Base-by-base conservation (phyloP, 345 rosid species). In the Lumnitzera littorea region DNA sequence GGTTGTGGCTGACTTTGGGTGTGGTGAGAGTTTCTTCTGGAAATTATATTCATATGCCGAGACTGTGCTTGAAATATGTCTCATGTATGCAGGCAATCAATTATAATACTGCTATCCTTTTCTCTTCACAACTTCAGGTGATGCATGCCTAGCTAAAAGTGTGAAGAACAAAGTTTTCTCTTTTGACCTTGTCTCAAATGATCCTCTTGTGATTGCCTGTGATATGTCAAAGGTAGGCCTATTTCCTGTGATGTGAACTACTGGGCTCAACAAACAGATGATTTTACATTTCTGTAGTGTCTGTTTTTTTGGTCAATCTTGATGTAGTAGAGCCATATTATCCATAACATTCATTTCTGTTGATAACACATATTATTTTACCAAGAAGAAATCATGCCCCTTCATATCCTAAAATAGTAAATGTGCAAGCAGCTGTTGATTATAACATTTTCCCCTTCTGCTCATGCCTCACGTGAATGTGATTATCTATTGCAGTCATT, bases 1-100 rank as follows among this genome's bases (percentile, higher is more conserved):
- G 64, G 74, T 80, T 13, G 91, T 94, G n/a, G 95, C 99, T 62
- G 99, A 94, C 84, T 94, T 94, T 70, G 99, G 99, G 29, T 94
- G 99, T 62, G 97, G 97, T 94, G 67, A 89, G 87, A 31, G 56
- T 36, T 36, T 4, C 7, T 5, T 36, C 9, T 9, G 11, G 11
- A 53, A 6, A 63, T 24, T 13, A 63, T 52, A 16, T 58, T 53
- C 15, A 17, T 13, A 50, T 66, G 46, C 15, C 17, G 31, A 24
- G 1, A 23, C 16, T 23, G 20, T 20, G 29, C 56, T 23, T 53
- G 0, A 10, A 24, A 23, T 23, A 12, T 53, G 43, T 36, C 11
- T 7, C 1, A 36, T 36, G 43, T 36, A 36, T 36, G 43, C 43
- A 36, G 43, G 7, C 9, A 36, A 36, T 36, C 27, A 4, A 15